Evolutionary conservation across 352 stramenopile species (phyloP), one percentile per base, ranked within the genome.

Genomic region (Plasmopara halstedii): DNA sequence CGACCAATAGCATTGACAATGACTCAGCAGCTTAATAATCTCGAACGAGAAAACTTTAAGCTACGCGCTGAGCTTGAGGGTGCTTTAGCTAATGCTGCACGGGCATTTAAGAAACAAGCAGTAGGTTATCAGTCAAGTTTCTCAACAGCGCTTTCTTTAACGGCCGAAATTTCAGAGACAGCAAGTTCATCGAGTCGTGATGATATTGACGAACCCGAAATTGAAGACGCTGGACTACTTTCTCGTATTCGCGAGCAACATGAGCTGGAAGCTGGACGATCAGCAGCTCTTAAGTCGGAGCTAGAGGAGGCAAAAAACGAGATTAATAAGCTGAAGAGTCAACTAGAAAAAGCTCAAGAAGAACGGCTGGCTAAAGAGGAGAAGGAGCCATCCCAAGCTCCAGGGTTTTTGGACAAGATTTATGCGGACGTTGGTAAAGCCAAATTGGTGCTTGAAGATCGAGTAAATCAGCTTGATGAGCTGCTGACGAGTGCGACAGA

Each of bases 381-480:
- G 22, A 50, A 50, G 17, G 50, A 46, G 39, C 37, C 59, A 7
- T 23, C 52, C 4, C 58, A 53, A 13, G 45, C 50, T 32, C 26
- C 48, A 26, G 73, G 70, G 5, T 89, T 85, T 42, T 60, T 89
- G 35, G 79, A 86, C 53, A 83, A 85, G 59, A 89, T 86, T 36
- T 89, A 87, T 55, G 60, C 73, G 46, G 74, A 89, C 32, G 71
- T 89, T 0, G 77, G 77, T 13, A 89, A 89, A 46, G 74, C 77
- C n/a, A 89, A 89, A 46, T 46, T 76, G 36, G 62, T 66, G 17
- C 51, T 89, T 8, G 77, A 89, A 15, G 77, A 86, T 17, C 80
- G 83, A 36, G 74, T 89, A 0, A 72, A 73, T 34, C 65, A 81
- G 27, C 53, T 87, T 1, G 73, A 73, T 9, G 53, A 60, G 13